A percentile compares a stretch with the other conserved stretches of the same genome.
Evolutionary conservation across 2,329 filamentous ascomycete genomes (phyloP).

Genomic region (Pyricularia pennisetigena): DNA sequence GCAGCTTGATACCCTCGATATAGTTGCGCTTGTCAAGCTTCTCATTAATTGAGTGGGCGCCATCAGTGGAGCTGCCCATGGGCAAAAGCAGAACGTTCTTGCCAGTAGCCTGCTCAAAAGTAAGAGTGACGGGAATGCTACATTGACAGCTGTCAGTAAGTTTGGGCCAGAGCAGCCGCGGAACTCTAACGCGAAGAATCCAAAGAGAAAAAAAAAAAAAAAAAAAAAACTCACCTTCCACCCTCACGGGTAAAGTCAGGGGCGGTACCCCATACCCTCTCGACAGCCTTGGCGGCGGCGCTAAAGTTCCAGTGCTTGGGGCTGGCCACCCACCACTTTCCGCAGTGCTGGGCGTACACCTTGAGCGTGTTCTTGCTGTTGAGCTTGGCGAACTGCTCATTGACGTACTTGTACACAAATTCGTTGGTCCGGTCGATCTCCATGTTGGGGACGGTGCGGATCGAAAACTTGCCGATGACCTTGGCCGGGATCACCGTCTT

Average conservation of each 20-base stretch:
- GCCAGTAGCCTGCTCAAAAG: conserved; percentile 92
- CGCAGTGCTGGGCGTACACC: conserved; percentile 74
- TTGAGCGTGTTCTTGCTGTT: conserved; percentile 87
- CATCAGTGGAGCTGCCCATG: conserved; percentile 96
- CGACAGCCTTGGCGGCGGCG: conserved; percentile 88
- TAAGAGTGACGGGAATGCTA: conserved; percentile 92
- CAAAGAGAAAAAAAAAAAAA: conserved; percentile 4
- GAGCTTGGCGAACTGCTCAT: conserved; percentile 77
- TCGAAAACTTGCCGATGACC: conserved; percentile 96
- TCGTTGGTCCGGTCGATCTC: conserved; percentile 82
- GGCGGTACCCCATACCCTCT: conserved; percentile 86
- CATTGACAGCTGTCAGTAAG: background rate
- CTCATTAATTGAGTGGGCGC: conserved; percentile 96
- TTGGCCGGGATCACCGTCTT: conserved; percentile 99
- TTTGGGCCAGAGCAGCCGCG: too few relatives aligned
- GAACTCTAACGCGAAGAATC: background rate
- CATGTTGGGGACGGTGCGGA: conserved; percentile 96
- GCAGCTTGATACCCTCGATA: conserved; percentile 92
- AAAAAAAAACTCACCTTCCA: conserved; percentile 52
- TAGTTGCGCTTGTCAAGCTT: conserved; percentile 97
- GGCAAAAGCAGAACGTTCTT: conserved; percentile 95
- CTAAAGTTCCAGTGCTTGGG: conserved; percentile 99
- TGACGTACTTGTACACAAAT: conserved; percentile 73
- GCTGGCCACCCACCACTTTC: conserved; percentile 98
- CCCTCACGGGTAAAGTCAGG: conserved; percentile 95